Base-by-base conservation (phyloP, 768 basidiomycete genomes). In the Agaricus subrufescens region DNA sequence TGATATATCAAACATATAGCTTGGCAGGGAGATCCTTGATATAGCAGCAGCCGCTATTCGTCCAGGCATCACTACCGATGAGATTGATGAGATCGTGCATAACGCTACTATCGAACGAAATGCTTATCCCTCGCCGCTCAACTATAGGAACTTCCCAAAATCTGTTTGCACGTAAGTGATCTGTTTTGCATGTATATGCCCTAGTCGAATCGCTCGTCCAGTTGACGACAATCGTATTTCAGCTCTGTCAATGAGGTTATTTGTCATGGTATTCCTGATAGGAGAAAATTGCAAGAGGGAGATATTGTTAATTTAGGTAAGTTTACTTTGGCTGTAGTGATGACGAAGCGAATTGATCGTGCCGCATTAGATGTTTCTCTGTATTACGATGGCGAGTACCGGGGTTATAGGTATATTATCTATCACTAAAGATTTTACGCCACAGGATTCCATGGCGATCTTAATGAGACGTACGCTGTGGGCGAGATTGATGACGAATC, bases 181-280 rank as follows among this genome's bases (percentile, higher is more conserved):
- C 50, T 23, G 9, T 34, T 12, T 46, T 30, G 46, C 23, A 46
- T 46, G 12, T 38, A 45, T 25, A 14, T 45, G 45, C 25, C n/a
- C 19, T 14, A 51, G 25, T 56, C 47, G 45, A 50, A 34, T 39
- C 26, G 40, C 50, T 51, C 34, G 38, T 39, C 29, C 39, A 40
- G 52, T 50, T 42, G 34, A 45, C 44, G 19, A 12, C 8, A 19
- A 45, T n/a, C 29, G 19, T 15, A 12, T 54, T 46, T 47, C 62
- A 91, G 91, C 25, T 94, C 93, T 42, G 73, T 98, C 25, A 99
- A 99, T 69, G 96, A 98, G 71, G 89, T 83, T 49, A 95, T 99
- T 63, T 98, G 97, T 69, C 97, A 99, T 69, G 97, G 96, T 56
- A 95, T 96, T 59, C 94, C 95, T 40, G 93, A 96, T 73, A 79